Conservation (phyloP, 2,329 filamentous ascomycete species). For the Neurospora sp. region DNA sequence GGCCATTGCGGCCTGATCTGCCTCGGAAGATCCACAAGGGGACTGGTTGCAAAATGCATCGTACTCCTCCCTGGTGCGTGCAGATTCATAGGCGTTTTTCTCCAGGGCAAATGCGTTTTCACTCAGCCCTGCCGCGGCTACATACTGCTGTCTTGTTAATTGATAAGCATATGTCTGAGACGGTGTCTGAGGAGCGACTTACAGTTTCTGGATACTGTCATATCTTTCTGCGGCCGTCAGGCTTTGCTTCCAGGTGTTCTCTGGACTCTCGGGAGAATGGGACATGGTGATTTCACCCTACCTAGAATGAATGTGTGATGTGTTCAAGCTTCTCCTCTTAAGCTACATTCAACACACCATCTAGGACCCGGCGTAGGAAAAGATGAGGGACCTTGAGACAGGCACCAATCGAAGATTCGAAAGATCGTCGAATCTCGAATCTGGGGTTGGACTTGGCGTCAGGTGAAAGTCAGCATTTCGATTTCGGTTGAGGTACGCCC, state of each 20-base stretch:
- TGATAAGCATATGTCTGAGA: slow-evolving; percentile 3
- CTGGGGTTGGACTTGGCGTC: not conserved
- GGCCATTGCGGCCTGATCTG: slow-evolving; percentile 3
- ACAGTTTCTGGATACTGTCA: slow-evolving; percentile 54
- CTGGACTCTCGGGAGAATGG: not conserved
- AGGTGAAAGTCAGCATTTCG: not conserved
- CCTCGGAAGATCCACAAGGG: slow-evolving; percentile 8
- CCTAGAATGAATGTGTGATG: no score
- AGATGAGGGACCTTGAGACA: not conserved
- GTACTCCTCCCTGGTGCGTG: slow-evolving; percentile 48
- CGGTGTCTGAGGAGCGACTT: slow-evolving; percentile 21
- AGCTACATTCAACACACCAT: not conserved
- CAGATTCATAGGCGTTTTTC: slow-evolving; percentile 49
- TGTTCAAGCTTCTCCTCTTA: no score
- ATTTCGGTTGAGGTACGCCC: not conserved
- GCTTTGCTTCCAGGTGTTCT: not conserved
- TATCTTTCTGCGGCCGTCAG: slow-evolving; percentile 53
- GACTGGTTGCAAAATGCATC: slow-evolving; percentile 31
- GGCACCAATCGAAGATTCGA: not conserved
- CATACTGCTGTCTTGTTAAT: slow-evolving; percentile 8
- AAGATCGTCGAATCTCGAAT: not conserved
- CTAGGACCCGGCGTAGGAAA: not conserved
- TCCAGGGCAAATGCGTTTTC: slow-evolving; percentile 55
- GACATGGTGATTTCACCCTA: not conserved
- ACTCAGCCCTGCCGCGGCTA: slow-evolving; percentile 15